phyloP scores from a whole-genome alignment of 352 stramenopile genomes.

The Phytophthora litchii region DNA sequence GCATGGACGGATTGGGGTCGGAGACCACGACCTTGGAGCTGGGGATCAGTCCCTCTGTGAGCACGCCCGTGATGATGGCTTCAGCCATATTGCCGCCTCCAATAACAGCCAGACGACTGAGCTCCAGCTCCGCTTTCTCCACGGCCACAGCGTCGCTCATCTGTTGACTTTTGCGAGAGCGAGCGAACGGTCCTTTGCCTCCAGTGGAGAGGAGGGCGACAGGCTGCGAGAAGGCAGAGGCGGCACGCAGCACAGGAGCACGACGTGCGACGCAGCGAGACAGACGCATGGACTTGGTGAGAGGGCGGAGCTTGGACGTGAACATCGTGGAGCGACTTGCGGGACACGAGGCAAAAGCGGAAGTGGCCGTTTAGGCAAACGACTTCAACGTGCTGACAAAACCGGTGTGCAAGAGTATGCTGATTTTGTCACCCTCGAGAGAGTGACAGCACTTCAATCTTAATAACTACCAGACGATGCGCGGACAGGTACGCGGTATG shows the following conservation, averaged over 20 bases:
- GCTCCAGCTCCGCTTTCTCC: constrained; percentile 33
- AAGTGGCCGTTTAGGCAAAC: constrained; percentile 19
- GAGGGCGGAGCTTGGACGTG: constrained; percentile 18
- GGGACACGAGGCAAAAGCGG: constrained; percentile 11
- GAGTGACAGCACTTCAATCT: constrained; percentile 11
- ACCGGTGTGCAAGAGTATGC: constrained; percentile 1
- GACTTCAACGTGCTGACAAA: constrained; percentile 11
- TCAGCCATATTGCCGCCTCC: constrained; percentile 92
- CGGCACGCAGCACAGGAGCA: constrained; percentile 9
- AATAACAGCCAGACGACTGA: constrained; percentile 76
- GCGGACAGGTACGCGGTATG: constrained; percentile 28
- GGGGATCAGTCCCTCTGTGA: constrained; percentile 68
- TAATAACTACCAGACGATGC: constrained; percentile 15
- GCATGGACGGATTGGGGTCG: constrained; percentile 73
- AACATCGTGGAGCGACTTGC: constrained; percentile 17
- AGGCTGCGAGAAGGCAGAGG: neutral
- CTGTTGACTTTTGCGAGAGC: constrained; percentile 27
- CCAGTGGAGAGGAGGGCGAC: constrained; percentile 15
- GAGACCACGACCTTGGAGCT: constrained; percentile 80
- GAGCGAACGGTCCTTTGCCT: constrained; percentile 28
- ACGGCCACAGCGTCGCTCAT: neutral
- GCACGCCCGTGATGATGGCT: constrained; percentile 83
- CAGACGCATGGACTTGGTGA: constrained; percentile 1
- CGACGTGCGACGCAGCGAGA: constrained; percentile 7
- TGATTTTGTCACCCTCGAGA: constrained; percentile 4